Evolutionary conservation across 106 monocot species (phyloP).

Genomic region (Phalaenopsis equestris): DNA sequence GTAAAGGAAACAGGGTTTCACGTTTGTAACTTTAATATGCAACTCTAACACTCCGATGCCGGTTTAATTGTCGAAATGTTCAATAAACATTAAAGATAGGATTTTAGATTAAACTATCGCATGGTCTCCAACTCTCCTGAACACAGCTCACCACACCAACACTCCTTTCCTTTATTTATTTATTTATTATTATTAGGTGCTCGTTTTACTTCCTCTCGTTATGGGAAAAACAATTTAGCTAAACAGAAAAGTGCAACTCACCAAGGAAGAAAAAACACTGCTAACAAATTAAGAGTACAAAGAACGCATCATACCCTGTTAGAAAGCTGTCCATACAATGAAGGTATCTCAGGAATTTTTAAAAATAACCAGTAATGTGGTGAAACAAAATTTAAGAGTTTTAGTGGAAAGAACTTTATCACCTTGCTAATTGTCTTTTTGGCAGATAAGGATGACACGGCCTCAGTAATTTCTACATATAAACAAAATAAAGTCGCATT

Average conservation of each 20-base stretch:
- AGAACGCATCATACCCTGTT: background rate
- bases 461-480: conserved; percentile 6
- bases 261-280: background rate
- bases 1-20: no score
- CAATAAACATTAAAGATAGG: background rate
- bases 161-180: no score
- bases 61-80: background rate
- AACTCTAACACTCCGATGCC: background rate
- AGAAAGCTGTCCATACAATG: background rate
- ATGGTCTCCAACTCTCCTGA: no score
- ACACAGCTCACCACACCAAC: background rate
- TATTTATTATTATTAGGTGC: no score
- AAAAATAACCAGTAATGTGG: background rate
- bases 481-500: conserved; percentile 5
- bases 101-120: no score
- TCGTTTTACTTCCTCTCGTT: no score
- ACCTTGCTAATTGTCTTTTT: conserved; percentile 10
- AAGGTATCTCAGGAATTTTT: background rate
- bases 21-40: no score
- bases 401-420: background rate
- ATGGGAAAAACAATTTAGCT: background rate
- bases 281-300: background rate
- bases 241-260: background rate
- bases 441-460: background rate
- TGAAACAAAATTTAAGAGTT: background rate